Base-by-base conservation (phyloP, 2,329 filamentous ascomycete species). In the Beauveria asiatica region DNA sequence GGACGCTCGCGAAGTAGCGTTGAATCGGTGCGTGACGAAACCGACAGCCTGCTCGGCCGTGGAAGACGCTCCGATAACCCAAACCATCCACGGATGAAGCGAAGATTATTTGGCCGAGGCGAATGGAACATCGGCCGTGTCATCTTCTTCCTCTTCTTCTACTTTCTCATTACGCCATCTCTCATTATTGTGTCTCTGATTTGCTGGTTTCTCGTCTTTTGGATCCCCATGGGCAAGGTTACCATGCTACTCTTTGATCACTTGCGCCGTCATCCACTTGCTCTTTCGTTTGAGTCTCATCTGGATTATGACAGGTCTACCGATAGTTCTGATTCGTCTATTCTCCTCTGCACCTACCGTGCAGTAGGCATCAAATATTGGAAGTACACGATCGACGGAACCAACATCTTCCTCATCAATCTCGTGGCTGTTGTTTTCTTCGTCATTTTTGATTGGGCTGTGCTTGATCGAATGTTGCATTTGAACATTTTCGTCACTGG, bases 371-470 rank as follows among this genome's bases (percentile, higher is more conserved):
- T 86, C 66, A 93, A 93, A 73, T 99, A 99, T 78, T 99, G 95
- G 93, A 99, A 99, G 76, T 99, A 99, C 75, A 99, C 94, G 4
- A 81, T 99, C 61, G 94, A 99, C 70, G 95, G 94, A 59, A 99
- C 94, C 63, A 99, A 99, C 75, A 96, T 99, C 70, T 97, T 99
- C 76, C 84, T 99, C 65, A 97, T 99, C 79, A 99, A 99, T 72
- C 83, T 99, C 61, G 90, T 97, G 76, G 88, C 85, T 13, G 84
- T 99, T 19, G 94, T 99, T n/a, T 77, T 90, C 25, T 97, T 99
- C 70, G 89, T 93, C 69, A 95, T 99, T 64, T 84, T 96, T 65
- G 94, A 99, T 77, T 97, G 93, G 80, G 86, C 86, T 62, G 80
- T 99, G 25, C 78, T 99, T 27, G 82, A 86, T 39, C 78, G 85